Evolutionary conservation across 208 protist species (phyloP).

Genomic region (Trypanosoma boissoni): DNA sequence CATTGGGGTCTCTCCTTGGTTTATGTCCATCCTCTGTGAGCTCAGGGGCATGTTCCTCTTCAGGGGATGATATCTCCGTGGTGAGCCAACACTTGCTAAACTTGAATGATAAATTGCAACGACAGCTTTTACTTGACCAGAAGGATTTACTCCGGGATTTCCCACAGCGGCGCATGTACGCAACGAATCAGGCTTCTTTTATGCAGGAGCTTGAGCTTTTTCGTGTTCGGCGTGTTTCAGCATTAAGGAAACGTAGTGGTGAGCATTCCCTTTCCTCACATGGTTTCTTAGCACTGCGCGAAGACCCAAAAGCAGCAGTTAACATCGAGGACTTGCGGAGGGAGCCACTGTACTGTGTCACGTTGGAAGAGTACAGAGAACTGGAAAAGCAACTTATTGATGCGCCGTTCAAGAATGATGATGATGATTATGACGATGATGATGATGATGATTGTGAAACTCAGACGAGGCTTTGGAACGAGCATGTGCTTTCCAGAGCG

Average conservation of each 20-base stretch:
- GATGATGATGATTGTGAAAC: constrained; percentile 19
- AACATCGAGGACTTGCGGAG: constrained; percentile 4
- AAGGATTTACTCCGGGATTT: background rate
- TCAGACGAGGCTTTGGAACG: constrained; percentile 21
- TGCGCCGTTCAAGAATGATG: background rate
- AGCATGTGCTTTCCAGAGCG: constrained; percentile 12
- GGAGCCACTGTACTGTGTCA: constrained; percentile 25
- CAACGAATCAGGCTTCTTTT: background rate
- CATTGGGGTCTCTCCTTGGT: background rate
- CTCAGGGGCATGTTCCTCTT: background rate
- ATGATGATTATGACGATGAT: background rate
- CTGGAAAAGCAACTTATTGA: background rate
- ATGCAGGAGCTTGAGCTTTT: constrained; percentile 17
- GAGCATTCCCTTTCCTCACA: constrained; percentile 4
- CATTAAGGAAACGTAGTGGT: constrained; percentile 5
- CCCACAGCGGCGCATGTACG: background rate
- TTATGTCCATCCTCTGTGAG: background rate
- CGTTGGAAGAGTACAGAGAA: constrained; percentile 21
- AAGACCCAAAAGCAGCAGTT: constrained; percentile 8
- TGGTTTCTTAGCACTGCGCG: background rate
- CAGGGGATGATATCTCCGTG: background rate
- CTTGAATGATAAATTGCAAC: background rate
- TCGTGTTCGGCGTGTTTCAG: constrained; percentile 15
- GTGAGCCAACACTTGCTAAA: background rate
- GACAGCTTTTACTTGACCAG: background rate